Conservation (phyloP, 2,329 filamentous ascomycete species). For the Pyricularia pennisetigena region DNA sequence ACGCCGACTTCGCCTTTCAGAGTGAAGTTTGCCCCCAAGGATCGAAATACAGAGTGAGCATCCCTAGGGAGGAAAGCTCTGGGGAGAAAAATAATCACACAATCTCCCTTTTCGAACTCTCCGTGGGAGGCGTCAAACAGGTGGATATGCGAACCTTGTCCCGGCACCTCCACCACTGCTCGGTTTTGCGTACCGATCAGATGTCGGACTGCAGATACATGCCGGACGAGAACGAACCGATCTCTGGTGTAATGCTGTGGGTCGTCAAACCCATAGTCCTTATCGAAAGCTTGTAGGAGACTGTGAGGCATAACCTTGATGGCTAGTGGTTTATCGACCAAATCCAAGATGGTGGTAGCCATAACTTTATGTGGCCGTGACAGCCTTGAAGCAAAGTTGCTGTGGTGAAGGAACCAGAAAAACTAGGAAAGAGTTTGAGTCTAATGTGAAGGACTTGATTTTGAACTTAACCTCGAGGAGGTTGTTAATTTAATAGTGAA, state of each 20-base stretch:
- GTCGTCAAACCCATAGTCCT: not conserved
- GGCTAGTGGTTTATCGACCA: not conserved
- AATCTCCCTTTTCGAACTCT: not conserved
- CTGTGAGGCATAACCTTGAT: not conserved
- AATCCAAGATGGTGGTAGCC: not conserved
- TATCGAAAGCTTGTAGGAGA: not conserved
- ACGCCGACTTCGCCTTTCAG: not conserved
- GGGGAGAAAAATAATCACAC: not conserved
- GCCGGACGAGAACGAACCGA: not conserved
- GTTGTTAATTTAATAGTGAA: no score
- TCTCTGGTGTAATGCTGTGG: not conserved
- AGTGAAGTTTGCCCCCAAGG: not conserved
- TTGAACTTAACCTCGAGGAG: not conserved
- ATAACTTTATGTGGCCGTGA: not conserved
- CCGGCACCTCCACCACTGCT: not conserved
- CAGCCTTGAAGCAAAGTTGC: not conserved
- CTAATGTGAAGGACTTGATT: not conserved
- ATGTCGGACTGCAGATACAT: not conserved
- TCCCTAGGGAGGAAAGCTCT: not conserved
- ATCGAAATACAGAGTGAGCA: not conserved
- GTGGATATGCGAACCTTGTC: not conserved
- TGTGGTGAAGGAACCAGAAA: not conserved
- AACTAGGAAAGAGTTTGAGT: not conserved
- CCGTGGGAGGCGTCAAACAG: not conserved
- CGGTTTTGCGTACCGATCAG: not conserved